Percentiles rank a stretch among this genome's conserved stretches.
Evolutionary conservation across 805 yeast genomes (phyloP).

Genomic region (Tetrapisispora taiwanensis): DNA sequence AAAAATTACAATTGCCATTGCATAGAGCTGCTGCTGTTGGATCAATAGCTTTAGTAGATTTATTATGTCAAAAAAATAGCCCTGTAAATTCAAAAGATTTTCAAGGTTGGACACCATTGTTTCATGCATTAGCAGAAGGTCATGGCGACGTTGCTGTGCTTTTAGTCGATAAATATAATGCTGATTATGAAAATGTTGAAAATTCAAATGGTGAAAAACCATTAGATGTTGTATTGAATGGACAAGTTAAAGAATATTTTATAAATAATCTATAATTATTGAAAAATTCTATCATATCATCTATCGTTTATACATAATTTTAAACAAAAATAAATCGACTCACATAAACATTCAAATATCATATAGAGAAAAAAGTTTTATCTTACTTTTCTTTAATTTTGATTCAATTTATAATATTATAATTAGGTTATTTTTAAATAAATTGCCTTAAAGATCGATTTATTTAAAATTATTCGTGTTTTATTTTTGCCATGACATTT

Average conservation of each 20-base stretch:
- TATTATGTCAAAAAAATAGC: slow-evolving; percentile 43
- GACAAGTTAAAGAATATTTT: slow-evolving; percentile 37
- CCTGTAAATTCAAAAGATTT: slow-evolving; percentile 60
- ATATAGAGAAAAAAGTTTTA: too few relatives aligned
- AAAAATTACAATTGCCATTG: slow-evolving; percentile 52
- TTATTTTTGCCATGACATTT: too few relatives aligned
- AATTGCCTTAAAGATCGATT: too few relatives aligned
- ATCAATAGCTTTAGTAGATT: slow-evolving; percentile 42
- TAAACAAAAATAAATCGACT: too few relatives aligned
- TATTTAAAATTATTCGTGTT: too few relatives aligned
- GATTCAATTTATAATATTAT: too few relatives aligned
- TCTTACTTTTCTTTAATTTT: too few relatives aligned
- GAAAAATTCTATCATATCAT: too few relatives aligned
- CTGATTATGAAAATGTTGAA: slow-evolving; percentile 39
- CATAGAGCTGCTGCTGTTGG: slow-evolving; percentile 83
- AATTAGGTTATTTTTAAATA: too few relatives aligned
- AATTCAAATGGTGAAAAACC: slow-evolving; percentile 48
- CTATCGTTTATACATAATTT: too few relatives aligned
- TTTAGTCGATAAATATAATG: slow-evolving; percentile 51
- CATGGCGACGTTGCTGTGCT: slow-evolving; percentile 63
- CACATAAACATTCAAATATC: too few relatives aligned
- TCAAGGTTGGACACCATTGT: slow-evolving; percentile 78
- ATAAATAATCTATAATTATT: slow-evolving; percentile 5
- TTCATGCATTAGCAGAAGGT: slow-evolving; percentile 87
- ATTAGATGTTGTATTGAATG: slow-evolving; percentile 44